Conservation (phyloP, 2,329 filamentous ascomycete species). For the Emergomyces africanus region DNA sequence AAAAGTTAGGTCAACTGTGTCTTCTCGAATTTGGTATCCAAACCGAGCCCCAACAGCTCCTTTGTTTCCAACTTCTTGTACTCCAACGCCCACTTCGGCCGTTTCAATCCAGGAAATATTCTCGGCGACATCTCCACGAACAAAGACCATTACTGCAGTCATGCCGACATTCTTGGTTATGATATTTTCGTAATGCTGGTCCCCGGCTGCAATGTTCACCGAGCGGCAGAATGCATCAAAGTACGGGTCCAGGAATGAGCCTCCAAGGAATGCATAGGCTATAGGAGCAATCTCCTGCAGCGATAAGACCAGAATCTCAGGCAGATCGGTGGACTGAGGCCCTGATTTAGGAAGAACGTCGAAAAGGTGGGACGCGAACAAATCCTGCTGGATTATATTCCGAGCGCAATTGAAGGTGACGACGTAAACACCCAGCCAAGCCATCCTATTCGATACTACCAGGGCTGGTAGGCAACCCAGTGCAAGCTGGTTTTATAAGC, state of each 20-base stretch:
- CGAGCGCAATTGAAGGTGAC: conserved; percentile 86
- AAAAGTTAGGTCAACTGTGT: conserved; percentile 61
- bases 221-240: conserved; percentile 58
- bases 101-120: conserved; percentile 55
- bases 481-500: background rate
- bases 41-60: conserved; percentile 73
- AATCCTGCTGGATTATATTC: conserved; percentile 51
- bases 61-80: conserved; percentile 89
- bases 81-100: conserved; percentile 73
- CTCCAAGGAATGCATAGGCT: conserved; percentile 71
- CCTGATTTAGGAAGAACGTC: conserved; percentile 36
- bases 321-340: conserved; percentile 45
- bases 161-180: conserved; percentile 67
- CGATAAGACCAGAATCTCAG: conserved; percentile 51
- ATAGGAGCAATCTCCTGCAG: conserved; percentile 87
- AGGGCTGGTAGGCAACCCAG: background rate
- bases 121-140: conserved; percentile 44
- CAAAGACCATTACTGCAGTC: conserved; percentile 81
- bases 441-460: conserved; percentile 17
- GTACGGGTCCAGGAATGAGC: conserved; percentile 64
- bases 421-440: conserved; percentile 57
- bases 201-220: conserved; percentile 49
- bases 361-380: conserved; percentile 61
- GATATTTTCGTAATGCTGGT: conserved; percentile 54
- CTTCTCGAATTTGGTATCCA: conserved; percentile 39